Base-by-base conservation (phyloP, 2,329 filamentous ascomycete genomes). In the Aspergillus jensenii region DNA sequence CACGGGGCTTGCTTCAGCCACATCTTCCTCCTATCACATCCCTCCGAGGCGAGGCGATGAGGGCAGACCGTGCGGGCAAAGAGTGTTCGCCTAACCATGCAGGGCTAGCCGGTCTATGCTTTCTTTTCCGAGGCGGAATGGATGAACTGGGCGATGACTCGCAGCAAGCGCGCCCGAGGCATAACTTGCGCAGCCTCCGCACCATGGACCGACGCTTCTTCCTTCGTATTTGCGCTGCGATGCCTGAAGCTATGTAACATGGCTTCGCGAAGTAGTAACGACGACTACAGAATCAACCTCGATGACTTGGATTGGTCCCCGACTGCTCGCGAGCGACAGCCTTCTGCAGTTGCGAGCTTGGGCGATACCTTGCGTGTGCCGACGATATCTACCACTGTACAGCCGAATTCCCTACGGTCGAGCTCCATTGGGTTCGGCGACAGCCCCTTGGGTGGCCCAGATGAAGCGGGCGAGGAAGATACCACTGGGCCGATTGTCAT, bases 281-380 rank as follows among this genome's bases (percentile, higher is more conserved):
- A 62, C 31, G 52, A 45, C 12, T 41, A 57, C n/a, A 31, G 23
- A 7, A 19, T 61, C 25, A 37, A 55, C 11, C 52, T 59, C 15
- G 40, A 46, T 25, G 49, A 58, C 21, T 31, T 61, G 35, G 54
- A 59, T 46, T 63, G 61, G 61, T 47, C 49, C 21, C 51, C 50
- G 6, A 41, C n/a, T 15, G 40, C 23, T 23, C 50, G 46, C 21
- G 21, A 53, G 2, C 35, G 39, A 7, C 43, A 55, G 53, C 53
- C 31, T n/a, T 44, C 46, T 7, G 40, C 15, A 14, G 27, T 11
- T 11, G 8, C 27, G 8, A 45, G 39, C 6, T 45, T 52, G 55
- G 49, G 33, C 17, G 43, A 57, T 14, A 52, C 40, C n/a, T 19
- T 57, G 55, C 55, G 23, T 25, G 52, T 54, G 3, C 55, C 55